Percentiles rank a stretch among this genome's conserved stretches.
phyloP scores from a whole-genome alignment of 2,329 filamentous ascomycete genomes.

The Fusarium haematococcum region DNA sequence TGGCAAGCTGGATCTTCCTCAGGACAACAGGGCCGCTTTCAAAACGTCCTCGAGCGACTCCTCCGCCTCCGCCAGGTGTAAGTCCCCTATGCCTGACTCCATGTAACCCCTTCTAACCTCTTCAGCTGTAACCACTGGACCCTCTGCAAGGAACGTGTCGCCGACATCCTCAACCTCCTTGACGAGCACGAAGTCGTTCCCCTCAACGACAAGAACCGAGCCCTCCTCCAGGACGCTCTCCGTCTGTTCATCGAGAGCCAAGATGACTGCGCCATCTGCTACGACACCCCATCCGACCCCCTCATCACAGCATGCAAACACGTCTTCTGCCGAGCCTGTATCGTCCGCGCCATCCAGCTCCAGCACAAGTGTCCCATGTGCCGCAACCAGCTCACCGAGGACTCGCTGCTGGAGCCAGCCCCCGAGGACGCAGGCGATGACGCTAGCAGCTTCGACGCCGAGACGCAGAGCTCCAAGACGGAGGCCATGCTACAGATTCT shows the following conservation, averaged over 20 bases:
- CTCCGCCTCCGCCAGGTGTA: slow-evolving; percentile 83
- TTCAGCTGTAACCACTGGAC: slow-evolving; percentile 87
- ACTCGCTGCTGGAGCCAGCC: slow-evolving; percentile 73
- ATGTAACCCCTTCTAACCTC: slow-evolving; percentile 4
- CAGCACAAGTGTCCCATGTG: slow-evolving; percentile 90
- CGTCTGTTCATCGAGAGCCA: slow-evolving; percentile 82
- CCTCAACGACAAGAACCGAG: slow-evolving; percentile 78
- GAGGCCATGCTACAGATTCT: slow-evolving; percentile 82
- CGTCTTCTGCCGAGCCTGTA: slow-evolving; percentile 80
- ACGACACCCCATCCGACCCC: slow-evolving; percentile 77
- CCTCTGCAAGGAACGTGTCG: slow-evolving; percentile 80
- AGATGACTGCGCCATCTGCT: slow-evolving; percentile 86
- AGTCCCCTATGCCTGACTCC: slow-evolving; percentile 20
- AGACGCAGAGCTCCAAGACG: slow-evolving; percentile 83
- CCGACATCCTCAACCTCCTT: slow-evolving; percentile 76
- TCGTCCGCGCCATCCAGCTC: slow-evolving; percentile 77
- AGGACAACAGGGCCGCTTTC: slow-evolving; percentile 69
- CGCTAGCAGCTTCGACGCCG: slow-evolving; percentile 64
- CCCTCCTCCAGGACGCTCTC: slow-evolving; percentile 79
- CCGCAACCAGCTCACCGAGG: slow-evolving; percentile 73
- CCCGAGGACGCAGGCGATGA: slow-evolving; percentile 62
- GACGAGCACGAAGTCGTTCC: slow-evolving; percentile 75
- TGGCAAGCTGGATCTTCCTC: slow-evolving; percentile 62
- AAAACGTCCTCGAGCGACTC: slow-evolving; percentile 82
- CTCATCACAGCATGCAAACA: slow-evolving; percentile 90